phyloP scores from a whole-genome alignment of 2,329 filamentous ascomycete genomes.

The Thielaviopsis punctulata region DNA sequence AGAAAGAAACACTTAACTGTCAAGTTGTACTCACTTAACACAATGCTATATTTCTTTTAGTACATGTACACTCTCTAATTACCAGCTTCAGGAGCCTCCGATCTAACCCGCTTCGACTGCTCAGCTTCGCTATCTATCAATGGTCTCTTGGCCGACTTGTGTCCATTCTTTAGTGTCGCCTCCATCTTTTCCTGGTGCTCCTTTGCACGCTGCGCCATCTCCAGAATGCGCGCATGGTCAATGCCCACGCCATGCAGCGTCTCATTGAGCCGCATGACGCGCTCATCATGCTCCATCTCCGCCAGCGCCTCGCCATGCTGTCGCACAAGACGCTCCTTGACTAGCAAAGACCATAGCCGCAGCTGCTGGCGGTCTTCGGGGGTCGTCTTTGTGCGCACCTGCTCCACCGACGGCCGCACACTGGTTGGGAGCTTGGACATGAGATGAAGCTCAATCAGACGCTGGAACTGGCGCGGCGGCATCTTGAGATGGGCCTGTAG shows the following conservation, averaged over 20 bases:
- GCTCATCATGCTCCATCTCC: constrained; percentile 50
- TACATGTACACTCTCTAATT: no score
- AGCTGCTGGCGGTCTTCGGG: constrained; percentile 31
- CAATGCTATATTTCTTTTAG: no score
- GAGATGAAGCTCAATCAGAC: constrained; percentile 60
- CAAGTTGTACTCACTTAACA: constrained; percentile 13
- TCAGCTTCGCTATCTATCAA: background rate
- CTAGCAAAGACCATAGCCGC: constrained; percentile 53
- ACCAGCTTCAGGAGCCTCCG: background rate
- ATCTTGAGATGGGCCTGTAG: constrained; percentile 53
- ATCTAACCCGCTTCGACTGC: background rate
- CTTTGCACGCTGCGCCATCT: constrained; percentile 24
- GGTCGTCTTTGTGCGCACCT: constrained; percentile 23
- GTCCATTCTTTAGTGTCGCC: background rate
- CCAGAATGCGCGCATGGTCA: constrained; percentile 53
- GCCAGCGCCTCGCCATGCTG: constrained; percentile 57
- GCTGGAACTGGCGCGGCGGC: constrained; percentile 55
- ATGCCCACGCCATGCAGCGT: constrained; percentile 50
- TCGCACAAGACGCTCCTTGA: constrained; percentile 61
- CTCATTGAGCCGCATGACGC: constrained; percentile 55
- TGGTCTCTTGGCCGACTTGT: background rate
- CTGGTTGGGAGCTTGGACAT: constrained; percentile 40
- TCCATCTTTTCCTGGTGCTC: background rate
- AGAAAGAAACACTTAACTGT: background rate
- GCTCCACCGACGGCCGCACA: constrained; percentile 33